Evolutionary conservation across 2,329 filamentous ascomycete genomes (phyloP).

Genomic region (Fusarium pininemorale): DNA sequence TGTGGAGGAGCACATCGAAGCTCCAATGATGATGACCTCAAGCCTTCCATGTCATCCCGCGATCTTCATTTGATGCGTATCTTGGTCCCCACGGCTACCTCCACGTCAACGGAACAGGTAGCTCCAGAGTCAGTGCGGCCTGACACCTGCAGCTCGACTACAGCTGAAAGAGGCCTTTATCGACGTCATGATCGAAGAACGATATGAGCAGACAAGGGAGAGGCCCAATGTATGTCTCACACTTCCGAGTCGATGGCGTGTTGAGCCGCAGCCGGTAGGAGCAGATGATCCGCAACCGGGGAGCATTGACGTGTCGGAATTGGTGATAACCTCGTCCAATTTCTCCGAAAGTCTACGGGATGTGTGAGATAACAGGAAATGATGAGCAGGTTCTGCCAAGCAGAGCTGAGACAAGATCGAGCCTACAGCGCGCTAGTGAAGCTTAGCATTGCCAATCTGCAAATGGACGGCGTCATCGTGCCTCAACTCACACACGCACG

Average conservation of each 20-base stretch:
- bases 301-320: neutral
- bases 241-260: slow-evolving; percentile 2
- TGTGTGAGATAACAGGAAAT: slow-evolving; percentile 6
- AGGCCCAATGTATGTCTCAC: slow-evolving; percentile 10
- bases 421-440: neutral
- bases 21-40: slow-evolving; percentile 10
- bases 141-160: neutral
- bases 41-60: slow-evolving; percentile 36
- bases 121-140: neutral
- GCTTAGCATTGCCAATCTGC: neutral
- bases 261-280: slow-evolving; percentile 4
- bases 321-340: slow-evolving; percentile 12
- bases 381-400: slow-evolving; percentile 6
- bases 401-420: slow-evolving; percentile 13
- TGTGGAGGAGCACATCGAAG: neutral
- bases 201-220: neutral
- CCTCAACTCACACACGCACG: slow-evolving; percentile 7
- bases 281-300: slow-evolving; percentile 13
- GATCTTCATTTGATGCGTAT: slow-evolving; percentile 21
- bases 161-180: slow-evolving; percentile 18
- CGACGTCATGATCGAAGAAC: slow-evolving; percentile 13
- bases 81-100: slow-evolving; percentile 3
- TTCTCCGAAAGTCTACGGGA: slow-evolving; percentile 1
- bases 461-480: slow-evolving; percentile 21
- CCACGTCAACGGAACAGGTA: slow-evolving; percentile 3